Base-by-base conservation (phyloP, 2,329 filamentous ascomycete species). In the Alternaria longipes region DNA sequence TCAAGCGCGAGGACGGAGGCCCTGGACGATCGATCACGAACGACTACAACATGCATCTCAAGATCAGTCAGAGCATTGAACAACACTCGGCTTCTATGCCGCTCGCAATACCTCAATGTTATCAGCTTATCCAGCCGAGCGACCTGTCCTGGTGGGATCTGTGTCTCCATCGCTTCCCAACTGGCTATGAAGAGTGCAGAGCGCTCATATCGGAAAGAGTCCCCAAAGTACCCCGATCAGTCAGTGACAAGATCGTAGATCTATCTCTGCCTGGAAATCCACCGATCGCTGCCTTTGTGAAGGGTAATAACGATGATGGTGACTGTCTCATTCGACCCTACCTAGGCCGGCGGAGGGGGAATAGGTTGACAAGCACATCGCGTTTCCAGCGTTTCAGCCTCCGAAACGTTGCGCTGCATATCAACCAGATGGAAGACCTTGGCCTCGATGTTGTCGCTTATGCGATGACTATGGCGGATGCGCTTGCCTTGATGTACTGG, bases 1-100 rank as follows among this genome's bases (percentile, higher is more conserved):
- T 69, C 22, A 69, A 69, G 44, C 63, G 67, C 32, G 67, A 69
- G 64, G 65, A 69, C 40, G 65, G 65, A 32, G 61, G 64, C 7
- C 65, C 65, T 8, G 59, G 57, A 30, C 59, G 67, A 11, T 69
- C 67, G 0, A 14, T 69, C 47, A 62, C 61, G 7, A 69, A 68
- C 22, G 67, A 69, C 52, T 64, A 64, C 57, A 60, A 54, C 28
- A 69, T 65, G 59, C 62, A 69, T 40, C 34, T 60, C 32, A 32
- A 49, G 45, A 12, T 66, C 45, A 42, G 60, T 9, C 40, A 54
- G 44, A 60, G 63, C 55, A 16, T 46, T 18, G 24, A 44, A 34
- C 45, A 53, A n/a, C 44, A 59, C 45, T 44, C 38, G 24, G 47
- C 24, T 16, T 53, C 32, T 7, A 36, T 14, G 32, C 32, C 32